Evolutionary conservation across 2,329 filamentous ascomycete genomes (phyloP).

Genomic region (Amylocarpus encephaloides): DNA sequence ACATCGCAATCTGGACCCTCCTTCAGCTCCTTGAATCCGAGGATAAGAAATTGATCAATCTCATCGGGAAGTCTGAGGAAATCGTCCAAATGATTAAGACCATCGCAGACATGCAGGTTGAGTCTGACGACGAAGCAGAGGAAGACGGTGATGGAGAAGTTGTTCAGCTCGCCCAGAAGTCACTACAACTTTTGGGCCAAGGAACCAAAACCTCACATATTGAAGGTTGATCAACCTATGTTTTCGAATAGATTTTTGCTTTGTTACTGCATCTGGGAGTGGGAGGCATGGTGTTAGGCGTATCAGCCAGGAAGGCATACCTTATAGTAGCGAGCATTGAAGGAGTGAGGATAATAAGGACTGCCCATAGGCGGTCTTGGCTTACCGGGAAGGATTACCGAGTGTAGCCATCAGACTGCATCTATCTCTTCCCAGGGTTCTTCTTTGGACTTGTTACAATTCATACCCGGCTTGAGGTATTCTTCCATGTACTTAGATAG

Average conservation of each 20-base stretch:
- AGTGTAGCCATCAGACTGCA: conserved; percentile 15
- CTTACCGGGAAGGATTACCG: not conserved
- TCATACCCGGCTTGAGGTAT: conserved; percentile 21
- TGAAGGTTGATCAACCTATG: conserved; percentile 53
- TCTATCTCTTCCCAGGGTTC: conserved; percentile 24
- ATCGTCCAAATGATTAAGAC: conserved; percentile 87
- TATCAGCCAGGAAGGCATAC: conserved; percentile 25
- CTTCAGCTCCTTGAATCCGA: conserved; percentile 93
- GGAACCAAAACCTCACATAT: conserved; percentile 71
- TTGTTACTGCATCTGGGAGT: conserved; percentile 30
- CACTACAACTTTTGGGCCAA: conserved; percentile 78
- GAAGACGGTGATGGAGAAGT: conserved; percentile 93
- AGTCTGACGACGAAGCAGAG: conserved; percentile 77
- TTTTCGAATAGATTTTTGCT: conserved; percentile 25
- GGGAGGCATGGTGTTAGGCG: conserved; percentile 33
- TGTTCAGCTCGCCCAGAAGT: conserved; percentile 82
- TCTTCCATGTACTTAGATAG: conserved; percentile 34
- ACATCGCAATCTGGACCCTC: conserved; percentile 97
- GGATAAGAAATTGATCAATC: conserved; percentile 78
- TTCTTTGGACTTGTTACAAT: conserved; percentile 25
- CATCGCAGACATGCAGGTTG: conserved; percentile 84
- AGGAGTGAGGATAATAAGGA: conserved; percentile 24
- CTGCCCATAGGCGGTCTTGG: conserved; percentile 3
- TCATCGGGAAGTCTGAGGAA: conserved; percentile 84
- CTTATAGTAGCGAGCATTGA: conserved; percentile 32